Evolutionary conservation across 805 yeast species (phyloP), one percentile per base, ranked within the genome.

Genomic region (Allodekkera sacchari): DNA sequence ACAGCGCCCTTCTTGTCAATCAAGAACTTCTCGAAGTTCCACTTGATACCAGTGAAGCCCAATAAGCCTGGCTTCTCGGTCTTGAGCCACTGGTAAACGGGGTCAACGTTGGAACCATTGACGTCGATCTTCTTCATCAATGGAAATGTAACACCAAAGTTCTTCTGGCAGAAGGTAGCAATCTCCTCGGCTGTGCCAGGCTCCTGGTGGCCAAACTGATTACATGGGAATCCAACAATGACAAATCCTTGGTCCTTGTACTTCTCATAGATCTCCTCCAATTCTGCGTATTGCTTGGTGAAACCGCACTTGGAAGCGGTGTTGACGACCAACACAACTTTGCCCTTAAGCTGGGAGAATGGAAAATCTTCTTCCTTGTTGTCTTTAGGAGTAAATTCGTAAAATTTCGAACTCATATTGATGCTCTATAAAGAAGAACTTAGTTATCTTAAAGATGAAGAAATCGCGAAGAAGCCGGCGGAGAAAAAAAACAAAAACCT

Each of bases 71-170:
- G 48, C 45, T 70, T 70, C 43, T 71, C 53, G 25, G 60, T 47
- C 65, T 92, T 89, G 55, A 89, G 69, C 64, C 55, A 88, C 48
- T 71, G 63, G 62, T 76, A 89, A 22, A 89, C 87, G 13, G 89
- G 84, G 52, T 83, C 88, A 13, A 84, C 76, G 27, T 75, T 60
- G 39, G 66, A 58, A 31, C 98, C 98, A 55, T 89, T 92, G 45
- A 92, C 97, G 25, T 88, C 87, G 37, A 87, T 57, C 67, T 88
- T 89, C 54, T 72, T 68, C 72, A 89, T 62, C 20, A 89, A 70
- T 19, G 96, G 96, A 78, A 92, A 89, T 12, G 81, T 64, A 25
- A 89, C 96, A 33, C 96, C 96, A 55, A 77, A 92, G 64, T 84
- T 87, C 48, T 76, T 51, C 27, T 71, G 59, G 58, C 96, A 87